These are phyloP conservation scores for Scheffersomyces parashehatae DNA, from an alignment of 1,139 yeast species.

Conservation along the genomic window DNA sequence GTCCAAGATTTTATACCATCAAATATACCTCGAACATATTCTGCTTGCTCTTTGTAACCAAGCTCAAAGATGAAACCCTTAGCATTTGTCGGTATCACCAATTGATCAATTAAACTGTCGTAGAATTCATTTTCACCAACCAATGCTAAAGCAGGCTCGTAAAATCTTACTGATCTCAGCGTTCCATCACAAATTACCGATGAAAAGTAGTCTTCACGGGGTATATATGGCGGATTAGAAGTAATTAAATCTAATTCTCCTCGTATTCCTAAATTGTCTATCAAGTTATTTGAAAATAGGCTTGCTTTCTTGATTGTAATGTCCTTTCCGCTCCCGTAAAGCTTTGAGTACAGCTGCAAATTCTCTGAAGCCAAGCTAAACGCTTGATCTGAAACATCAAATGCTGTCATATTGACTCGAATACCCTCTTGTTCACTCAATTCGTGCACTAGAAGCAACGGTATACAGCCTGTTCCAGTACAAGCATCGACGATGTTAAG, in stretches of 20 bases:
- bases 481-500: slow-evolving; percentile 67
- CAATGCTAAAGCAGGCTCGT: slow-evolving; percentile 79
- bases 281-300: neutral
- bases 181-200: slow-evolving; percentile 33
- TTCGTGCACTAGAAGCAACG: slow-evolving; percentile 48
- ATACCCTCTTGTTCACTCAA: slow-evolving; percentile 19
- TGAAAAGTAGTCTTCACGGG: slow-evolving; percentile 40
- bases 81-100: slow-evolving; percentile 38
- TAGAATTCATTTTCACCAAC: slow-evolving; percentile 78
- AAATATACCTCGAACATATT: slow-evolving; percentile 16
- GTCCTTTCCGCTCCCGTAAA: slow-evolving; percentile 3
- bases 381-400: slow-evolving; percentile 65
- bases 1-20: slow-evolving; percentile 24
- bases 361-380: slow-evolving; percentile 53
- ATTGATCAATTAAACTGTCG: slow-evolving; percentile 47
- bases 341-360: neutral
- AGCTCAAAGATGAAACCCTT: slow-evolving; percentile 45
- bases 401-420: slow-evolving; percentile 38
- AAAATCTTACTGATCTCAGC: slow-evolving; percentile 62
- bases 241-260: slow-evolving; percentile 51
- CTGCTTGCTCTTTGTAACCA: slow-evolving; percentile 39
- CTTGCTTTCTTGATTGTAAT: no score
- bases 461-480: slow-evolving; percentile 90
- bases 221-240: slow-evolving; percentile 91
- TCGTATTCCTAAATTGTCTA: neutral